Base-by-base conservation (phyloP, 805 yeast genomes). In the Candida lessepsii region DNA sequence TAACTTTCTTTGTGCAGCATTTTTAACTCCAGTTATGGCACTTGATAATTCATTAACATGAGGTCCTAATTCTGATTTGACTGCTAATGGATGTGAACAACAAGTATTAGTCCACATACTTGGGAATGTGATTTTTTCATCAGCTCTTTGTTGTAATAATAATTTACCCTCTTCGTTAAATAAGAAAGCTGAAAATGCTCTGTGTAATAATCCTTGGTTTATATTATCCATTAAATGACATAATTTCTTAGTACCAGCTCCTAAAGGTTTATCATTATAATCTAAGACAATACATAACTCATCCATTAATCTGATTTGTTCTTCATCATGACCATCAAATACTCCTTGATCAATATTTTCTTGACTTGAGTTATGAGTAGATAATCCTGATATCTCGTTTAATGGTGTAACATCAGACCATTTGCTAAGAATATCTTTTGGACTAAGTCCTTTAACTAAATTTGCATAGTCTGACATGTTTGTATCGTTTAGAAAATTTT, bases 71-170 rank as follows among this genome's bases (percentile, higher is more conserved):
- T 93, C 99, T 26, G 78, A 68, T 27, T 81, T 75, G 25, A 88
- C 78, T 40, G 96, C 88, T 39, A 93, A 71, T 8, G 99, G 99
- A 61, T 93, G 99, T 1, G 98, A 90, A 63, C 99, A 93, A 66
- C 99, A 93, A 2, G 99, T 93, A 62, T 93, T 93, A 18, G 99
- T 93, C 99, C 99, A 93, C 83, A 90, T 81, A 43, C 80, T 80
- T 1, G 98, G 95, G 64, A 93, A 93, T 1, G 99, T 93, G 67
- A 93, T 93, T 63, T 93, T 93, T 60, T 93, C 98, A 36, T 81
- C 80, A 0, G 99, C 98, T 53, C 99, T 80, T 67, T 91, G 97
- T 67, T 93, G 99, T 51, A 93, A 71, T 43, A 93, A 72, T 46
- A 93, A 73, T 63, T 84, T 75, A 44, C 81, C 80, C 32, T 86